Conservation (phyloP, 2,329 filamentous ascomycete genomes). For the Orbilia ellipsospora region DNA sequence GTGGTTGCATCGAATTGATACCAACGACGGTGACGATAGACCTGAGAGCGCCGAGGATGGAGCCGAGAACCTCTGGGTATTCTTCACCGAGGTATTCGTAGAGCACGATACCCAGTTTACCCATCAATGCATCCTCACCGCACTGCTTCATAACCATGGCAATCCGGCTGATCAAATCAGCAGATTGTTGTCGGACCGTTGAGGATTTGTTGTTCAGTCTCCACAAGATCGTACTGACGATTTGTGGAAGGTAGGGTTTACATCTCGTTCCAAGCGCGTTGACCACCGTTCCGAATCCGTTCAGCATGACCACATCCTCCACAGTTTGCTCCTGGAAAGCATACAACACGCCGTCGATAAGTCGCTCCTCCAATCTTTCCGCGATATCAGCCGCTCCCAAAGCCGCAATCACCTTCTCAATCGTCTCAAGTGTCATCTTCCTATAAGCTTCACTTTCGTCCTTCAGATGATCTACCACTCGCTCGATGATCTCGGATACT, state of each 20-base stretch:
- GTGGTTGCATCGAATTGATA: constrained; percentile 97
- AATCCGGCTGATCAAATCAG: constrained; percentile 94
- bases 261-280: constrained; percentile 92
- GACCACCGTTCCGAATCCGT: constrained; percentile 96
- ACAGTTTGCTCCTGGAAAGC: constrained; percentile 98
- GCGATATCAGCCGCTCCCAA: constrained; percentile 94
- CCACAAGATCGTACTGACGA: constrained; percentile 96
- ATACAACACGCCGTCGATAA: constrained; percentile 94
- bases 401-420: constrained; percentile 94
- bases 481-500: constrained; percentile 90
- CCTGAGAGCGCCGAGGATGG: constrained; percentile 91
- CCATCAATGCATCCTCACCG: constrained; percentile 93
- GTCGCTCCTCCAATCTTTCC: constrained; percentile 87
- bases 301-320: constrained; percentile 94
- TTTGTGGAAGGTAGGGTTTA: constrained; percentile 96
- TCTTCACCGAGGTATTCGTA: constrained; percentile 99
- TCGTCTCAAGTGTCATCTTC: constrained; percentile 98
- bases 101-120: constrained; percentile 90
- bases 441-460: constrained; percentile 98
- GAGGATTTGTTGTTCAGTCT: constrained; percentile 97
- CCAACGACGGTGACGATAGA: constrained; percentile 98
- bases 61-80: constrained; percentile 96
- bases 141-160: constrained; percentile 99
- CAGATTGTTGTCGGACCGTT: constrained; percentile 94
- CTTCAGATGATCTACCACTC: constrained; percentile 94